These are phyloP conservation scores for Annulohypoxylon maeteangense DNA, from an alignment of 495 filamentous ascomycete genomes.

Conservation along the genomic window DNA sequence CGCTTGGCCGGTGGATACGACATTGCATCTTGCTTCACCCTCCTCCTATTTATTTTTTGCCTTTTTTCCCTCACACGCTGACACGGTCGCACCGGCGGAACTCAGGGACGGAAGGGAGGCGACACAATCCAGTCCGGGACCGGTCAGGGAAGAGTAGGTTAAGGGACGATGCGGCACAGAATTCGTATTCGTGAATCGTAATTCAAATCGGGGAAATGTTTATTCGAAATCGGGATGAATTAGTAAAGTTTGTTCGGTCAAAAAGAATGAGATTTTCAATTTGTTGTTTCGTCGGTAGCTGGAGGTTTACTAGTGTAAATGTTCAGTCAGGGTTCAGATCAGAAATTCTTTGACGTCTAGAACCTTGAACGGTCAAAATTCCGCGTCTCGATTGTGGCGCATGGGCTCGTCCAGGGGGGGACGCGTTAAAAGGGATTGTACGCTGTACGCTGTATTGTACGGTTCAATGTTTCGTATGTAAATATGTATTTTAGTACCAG, in stretches of 20 bases:
- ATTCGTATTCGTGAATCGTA: constrained; percentile 1
- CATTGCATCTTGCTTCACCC: constrained; percentile 45
- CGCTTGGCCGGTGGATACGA: constrained; percentile 50
- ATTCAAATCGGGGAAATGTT: not conserved
- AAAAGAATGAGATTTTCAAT: not conserved
- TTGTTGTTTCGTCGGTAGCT: constrained; percentile 22
- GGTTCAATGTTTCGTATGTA: no score
- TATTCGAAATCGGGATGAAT: not conserved
- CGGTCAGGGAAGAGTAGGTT: not conserved
- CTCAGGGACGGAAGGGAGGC: constrained; percentile 11
- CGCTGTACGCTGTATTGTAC: not conserved
- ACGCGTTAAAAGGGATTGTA: constrained; percentile 25
- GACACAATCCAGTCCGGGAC: not conserved
- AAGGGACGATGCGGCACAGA: constrained; percentile 1
- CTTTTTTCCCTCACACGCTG: constrained; percentile 18
- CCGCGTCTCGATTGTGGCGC: constrained; percentile 44
- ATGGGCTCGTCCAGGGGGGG: constrained; percentile 20
- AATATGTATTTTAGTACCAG: not conserved
- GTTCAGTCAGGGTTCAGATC: constrained; percentile 38
- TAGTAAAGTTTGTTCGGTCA: not conserved
- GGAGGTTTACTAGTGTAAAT: constrained; percentile 34
- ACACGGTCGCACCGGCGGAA: constrained; percentile 24
- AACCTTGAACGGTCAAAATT: constrained; percentile 43
- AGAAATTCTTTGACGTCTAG: constrained; percentile 44
- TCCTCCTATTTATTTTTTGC: constrained; percentile 9